These are phyloP conservation scores for Xylaria sp. DNA, from an alignment of 2,329 filamentous ascomycete species.

Conservation along the genomic window DNA sequence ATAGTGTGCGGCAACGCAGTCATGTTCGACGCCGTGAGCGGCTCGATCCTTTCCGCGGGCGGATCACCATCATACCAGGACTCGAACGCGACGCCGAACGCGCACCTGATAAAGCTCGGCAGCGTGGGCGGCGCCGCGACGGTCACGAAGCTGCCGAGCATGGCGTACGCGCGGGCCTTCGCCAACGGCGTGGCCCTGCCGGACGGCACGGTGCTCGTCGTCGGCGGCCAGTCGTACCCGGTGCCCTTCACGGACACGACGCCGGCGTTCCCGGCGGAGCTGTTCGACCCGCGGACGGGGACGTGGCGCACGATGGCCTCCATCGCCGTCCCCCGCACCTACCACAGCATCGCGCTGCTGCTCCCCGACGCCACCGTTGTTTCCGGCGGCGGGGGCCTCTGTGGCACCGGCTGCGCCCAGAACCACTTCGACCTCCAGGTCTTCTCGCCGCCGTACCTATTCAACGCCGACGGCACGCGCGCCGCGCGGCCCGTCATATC, in stretches of 20 bases:
- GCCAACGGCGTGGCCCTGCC: conserved; percentile 56
- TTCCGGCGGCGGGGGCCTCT: conserved; percentile 61
- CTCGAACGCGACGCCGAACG: conserved; percentile 52
- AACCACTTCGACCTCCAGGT: conserved; percentile 64
- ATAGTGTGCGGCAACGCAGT: conserved; percentile 61
- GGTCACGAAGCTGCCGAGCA: conserved; percentile 50
- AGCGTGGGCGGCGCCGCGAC: conserved; percentile 38
- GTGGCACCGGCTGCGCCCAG: conserved; percentile 52
- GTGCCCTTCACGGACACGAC: conserved; percentile 53
- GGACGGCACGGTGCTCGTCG: conserved; percentile 55
- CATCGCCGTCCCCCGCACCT: conserved; percentile 52
- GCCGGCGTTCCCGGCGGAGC: conserved; percentile 52
- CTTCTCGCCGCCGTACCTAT: conserved; percentile 62
- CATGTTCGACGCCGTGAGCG: conserved; percentile 62
- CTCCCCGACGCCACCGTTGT: conserved; percentile 58
- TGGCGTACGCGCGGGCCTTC: conserved; percentile 53
- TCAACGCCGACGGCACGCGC: conserved; percentile 52
- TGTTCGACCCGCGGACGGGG: conserved; percentile 53
- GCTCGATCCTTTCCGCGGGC: conserved; percentile 62
- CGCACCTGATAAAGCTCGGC: conserved; percentile 58
- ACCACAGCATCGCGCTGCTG: conserved; percentile 57
- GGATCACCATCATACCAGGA: conserved; percentile 57
- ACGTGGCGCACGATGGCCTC: conserved; percentile 49
- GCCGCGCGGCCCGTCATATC: conserved; percentile 55
- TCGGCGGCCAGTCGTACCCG: conserved; percentile 53